A percentile compares a stretch with the other conserved stretches of the same genome.
These are phyloP conservation scores for Orychophragmus violaceus DNA, from an alignment of 345 rosid species.

Conservation along the genomic window DNA sequence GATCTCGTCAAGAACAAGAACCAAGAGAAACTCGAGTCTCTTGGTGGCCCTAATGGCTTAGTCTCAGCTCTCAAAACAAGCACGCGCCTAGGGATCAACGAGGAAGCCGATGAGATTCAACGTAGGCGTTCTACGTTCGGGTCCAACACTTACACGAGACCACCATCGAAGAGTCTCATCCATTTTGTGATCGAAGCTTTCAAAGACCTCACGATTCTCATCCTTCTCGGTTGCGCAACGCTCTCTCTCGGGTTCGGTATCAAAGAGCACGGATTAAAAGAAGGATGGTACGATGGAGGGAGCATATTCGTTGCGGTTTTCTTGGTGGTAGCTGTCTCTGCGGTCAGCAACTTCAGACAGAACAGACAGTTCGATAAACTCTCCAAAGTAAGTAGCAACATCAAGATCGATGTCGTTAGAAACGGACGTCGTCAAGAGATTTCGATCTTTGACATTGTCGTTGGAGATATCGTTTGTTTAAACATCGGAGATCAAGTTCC, in stretches of 20 bases:
- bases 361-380: conserved; percentile 47
- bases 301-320: conserved; percentile 56
- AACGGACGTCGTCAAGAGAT: conserved; percentile 39
- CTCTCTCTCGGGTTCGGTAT: conserved; percentile 61
- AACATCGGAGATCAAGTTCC: conserved; percentile 69
- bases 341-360: conserved; percentile 47
- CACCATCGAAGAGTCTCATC: conserved; percentile 44
- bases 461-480: conserved; percentile 52
- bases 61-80: conserved; percentile 38
- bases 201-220: conserved; percentile 50
- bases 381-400: conserved; percentile 47
- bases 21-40: conserved; percentile 13
- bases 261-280: conserved; percentile 48
- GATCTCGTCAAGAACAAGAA: conserved; percentile 42
- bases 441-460: conserved; percentile 56
- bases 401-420: conserved; percentile 47
- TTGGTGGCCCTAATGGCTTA: conserved; percentile 40
- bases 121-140: conserved; percentile 47
- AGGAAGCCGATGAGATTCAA: conserved; percentile 31
- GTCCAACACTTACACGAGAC: conserved; percentile 58
- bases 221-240: conserved; percentile 52
- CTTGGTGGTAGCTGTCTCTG: conserved; percentile 47
- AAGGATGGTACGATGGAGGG: conserved; percentile 76
- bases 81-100: conserved; percentile 37
- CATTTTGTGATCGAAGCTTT: conserved; percentile 48